Evolutionary conservation across 129 eudicot genomes (phyloP).

Genomic region (Flaveria bidentis): DNA sequence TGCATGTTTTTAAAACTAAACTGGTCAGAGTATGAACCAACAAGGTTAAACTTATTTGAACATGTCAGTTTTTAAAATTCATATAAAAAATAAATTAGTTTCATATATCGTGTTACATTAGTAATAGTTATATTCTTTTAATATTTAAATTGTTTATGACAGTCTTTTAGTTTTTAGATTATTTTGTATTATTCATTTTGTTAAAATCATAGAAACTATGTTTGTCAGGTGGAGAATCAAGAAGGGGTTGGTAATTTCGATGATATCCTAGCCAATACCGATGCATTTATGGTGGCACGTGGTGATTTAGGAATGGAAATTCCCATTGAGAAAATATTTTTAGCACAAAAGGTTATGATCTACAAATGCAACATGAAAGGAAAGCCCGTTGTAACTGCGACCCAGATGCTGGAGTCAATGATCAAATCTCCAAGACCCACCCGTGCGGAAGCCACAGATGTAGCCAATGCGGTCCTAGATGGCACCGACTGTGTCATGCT

Average conservation of each 20-base stretch:
- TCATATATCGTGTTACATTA: too few relatives aligned
- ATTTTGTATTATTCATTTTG: neutral
- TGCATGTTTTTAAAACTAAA: too few relatives aligned
- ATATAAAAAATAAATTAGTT: too few relatives aligned
- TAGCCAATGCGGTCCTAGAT: slow-evolving; percentile 59
- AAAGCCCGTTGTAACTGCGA: slow-evolving; percentile 55
- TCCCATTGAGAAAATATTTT: slow-evolving; percentile 72
- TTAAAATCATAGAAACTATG: neutral
- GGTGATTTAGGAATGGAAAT: slow-evolving; percentile 83
- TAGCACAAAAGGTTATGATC: slow-evolving; percentile 68
- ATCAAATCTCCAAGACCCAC: slow-evolving; percentile 58
- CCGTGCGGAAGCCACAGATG: slow-evolving; percentile 61
- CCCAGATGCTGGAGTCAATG: slow-evolving; percentile 63
- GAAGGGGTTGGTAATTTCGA: slow-evolving; percentile 76
- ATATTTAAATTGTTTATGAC: too few relatives aligned
- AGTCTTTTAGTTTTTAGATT: too few relatives aligned
- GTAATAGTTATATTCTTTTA: too few relatives aligned
- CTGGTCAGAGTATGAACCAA: too few relatives aligned
- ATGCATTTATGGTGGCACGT: slow-evolving; percentile 78
- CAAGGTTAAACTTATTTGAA: too few relatives aligned
- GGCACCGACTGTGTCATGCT: slow-evolving; percentile 64
- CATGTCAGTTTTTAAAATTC: too few relatives aligned
- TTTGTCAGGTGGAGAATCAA: slow-evolving; percentile 70
- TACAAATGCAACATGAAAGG: slow-evolving; percentile 70
- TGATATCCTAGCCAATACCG: slow-evolving; percentile 63